Conservation (phyloP, 331 rosid genomes). For the Arachis monticola region DNA sequence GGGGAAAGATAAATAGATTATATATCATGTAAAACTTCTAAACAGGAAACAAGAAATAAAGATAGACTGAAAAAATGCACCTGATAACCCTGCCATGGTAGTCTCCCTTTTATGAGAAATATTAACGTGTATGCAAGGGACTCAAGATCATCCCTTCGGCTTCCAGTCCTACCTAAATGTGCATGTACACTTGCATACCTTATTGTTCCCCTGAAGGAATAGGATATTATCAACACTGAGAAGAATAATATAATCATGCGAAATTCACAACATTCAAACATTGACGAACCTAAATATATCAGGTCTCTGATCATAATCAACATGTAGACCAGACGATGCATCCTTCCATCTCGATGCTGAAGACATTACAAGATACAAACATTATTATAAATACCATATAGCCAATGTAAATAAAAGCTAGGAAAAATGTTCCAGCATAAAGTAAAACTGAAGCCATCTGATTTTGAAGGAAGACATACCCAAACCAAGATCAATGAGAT, state of each 20-base stretch:
- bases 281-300: conserved; percentile 82
- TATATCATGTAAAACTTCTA: conserved; percentile 26
- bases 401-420: conserved; percentile 27
- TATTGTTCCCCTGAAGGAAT: conserved; percentile 81
- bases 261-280: neutral
- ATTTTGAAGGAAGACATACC: conserved; percentile 53
- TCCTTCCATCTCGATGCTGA: conserved; percentile 97
- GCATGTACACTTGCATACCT: conserved; percentile 99
- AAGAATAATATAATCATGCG: neutral
- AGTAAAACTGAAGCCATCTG: neutral
- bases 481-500: conserved; percentile 91
- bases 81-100: conserved; percentile 99
- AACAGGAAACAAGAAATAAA: conserved; percentile 10
- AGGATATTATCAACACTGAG: conserved; percentile 22
- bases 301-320: conserved; percentile 95
- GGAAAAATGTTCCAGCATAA: neutral
- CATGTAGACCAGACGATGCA: conserved; percentile 79
- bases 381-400: conserved; percentile 25
- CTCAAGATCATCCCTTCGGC: conserved; percentile 95
- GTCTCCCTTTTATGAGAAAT: conserved; percentile 91
- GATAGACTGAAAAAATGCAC: conserved; percentile 41
- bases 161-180: conserved; percentile 95
- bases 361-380: conserved; percentile 37
- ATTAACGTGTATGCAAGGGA: conserved; percentile 89
- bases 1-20: neutral